Percentiles rank a stretch among this genome's conserved stretches.
These are phyloP conservation scores for Colletotrichum orchidophilum DNA, from an alignment of 2,329 filamentous ascomycete genomes.

Conservation along the genomic window DNA sequence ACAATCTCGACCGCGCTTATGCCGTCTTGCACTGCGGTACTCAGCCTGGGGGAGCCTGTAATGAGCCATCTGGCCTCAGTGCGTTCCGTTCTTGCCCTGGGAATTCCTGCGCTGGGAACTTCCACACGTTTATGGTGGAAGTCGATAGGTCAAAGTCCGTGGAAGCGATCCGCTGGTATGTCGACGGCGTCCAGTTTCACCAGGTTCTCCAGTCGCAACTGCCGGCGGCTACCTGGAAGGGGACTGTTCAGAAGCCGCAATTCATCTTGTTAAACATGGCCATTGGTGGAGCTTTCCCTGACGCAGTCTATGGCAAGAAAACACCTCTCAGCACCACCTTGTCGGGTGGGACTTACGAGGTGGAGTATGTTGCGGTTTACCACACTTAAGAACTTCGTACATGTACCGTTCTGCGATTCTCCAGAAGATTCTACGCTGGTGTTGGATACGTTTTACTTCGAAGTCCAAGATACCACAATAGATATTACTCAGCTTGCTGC, in stretches of 20 bases:
- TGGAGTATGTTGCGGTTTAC: conserved; percentile 13
- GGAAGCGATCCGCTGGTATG: conserved; percentile 60
- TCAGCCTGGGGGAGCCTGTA: conserved; percentile 56
- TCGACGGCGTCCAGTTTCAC: conserved; percentile 55
- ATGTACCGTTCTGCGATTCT: neutral
- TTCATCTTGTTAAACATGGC: conserved; percentile 51
- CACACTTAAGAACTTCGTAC: neutral
- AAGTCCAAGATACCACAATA: neutral
- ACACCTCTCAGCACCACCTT: neutral
- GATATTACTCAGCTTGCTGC: neutral
- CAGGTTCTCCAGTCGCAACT: conserved; percentile 47
- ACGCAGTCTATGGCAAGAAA: conserved; percentile 37
- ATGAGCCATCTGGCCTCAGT: conserved; percentile 57
- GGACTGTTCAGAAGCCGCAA: conserved; percentile 41
- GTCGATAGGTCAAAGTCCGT: conserved; percentile 42
- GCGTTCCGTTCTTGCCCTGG: conserved; percentile 2
- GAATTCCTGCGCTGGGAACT: conserved; percentile 6
- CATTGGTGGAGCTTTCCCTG: conserved; percentile 49
- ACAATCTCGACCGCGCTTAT: conserved; percentile 63
- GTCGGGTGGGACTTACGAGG: conserved; percentile 1
- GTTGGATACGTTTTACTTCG: neutral
- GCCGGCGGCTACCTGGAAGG: conserved; percentile 41
- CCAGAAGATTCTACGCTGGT: neutral
- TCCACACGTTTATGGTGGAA: conserved; percentile 44
- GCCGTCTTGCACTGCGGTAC: conserved; percentile 63